A percentile compares a stretch with the other conserved stretches of the same genome.
Evolutionary conservation across 2,329 filamentous ascomycete species (phyloP).

Genomic region (Epichloe elymi): DNA sequence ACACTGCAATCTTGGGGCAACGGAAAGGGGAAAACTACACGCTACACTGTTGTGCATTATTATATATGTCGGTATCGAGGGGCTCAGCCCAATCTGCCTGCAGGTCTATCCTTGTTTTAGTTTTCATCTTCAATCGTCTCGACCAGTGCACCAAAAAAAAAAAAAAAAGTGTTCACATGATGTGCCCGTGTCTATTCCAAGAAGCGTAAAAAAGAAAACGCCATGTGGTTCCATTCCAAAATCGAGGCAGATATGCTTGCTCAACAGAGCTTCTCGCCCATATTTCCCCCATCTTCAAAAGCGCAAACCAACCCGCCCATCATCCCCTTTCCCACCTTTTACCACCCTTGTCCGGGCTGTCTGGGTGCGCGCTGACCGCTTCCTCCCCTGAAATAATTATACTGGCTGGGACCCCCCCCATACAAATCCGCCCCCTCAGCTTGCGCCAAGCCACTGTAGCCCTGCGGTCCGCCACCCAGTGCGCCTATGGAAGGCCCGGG

Average conservation of each 20-base stretch:
- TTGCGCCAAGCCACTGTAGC: slow-evolving; percentile 47
- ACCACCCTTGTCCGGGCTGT: slow-evolving; percentile 28
- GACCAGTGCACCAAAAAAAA: neutral
- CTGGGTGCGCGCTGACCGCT: slow-evolving; percentile 10
- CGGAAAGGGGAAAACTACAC: too few relatives aligned
- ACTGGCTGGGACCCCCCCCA: slow-evolving; percentile 33
- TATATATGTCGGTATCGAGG: neutral
- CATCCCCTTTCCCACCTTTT: slow-evolving; percentile 1
- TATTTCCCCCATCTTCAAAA: neutral
- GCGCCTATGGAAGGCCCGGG: slow-evolving; percentile 34
- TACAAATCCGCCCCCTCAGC: slow-evolving; percentile 27
- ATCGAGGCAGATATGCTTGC: neutral
- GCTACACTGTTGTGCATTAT: too few relatives aligned
- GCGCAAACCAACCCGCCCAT: too few relatives aligned
- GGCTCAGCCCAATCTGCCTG: neutral
- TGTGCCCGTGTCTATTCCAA: slow-evolving; percentile 9
- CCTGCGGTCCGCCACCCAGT: slow-evolving; percentile 42
- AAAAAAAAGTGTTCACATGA: neutral
- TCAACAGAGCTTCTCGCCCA: neutral
- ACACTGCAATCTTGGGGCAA: too few relatives aligned
- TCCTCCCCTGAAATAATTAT: slow-evolving; percentile 43
- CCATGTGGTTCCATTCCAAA: neutral
- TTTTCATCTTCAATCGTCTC: neutral
- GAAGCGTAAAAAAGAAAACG: neutral
- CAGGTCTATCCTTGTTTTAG: neutral